Conservation (phyloP, 192 early-diverging fungal genomes). For the Coemansia sp. region DNA sequence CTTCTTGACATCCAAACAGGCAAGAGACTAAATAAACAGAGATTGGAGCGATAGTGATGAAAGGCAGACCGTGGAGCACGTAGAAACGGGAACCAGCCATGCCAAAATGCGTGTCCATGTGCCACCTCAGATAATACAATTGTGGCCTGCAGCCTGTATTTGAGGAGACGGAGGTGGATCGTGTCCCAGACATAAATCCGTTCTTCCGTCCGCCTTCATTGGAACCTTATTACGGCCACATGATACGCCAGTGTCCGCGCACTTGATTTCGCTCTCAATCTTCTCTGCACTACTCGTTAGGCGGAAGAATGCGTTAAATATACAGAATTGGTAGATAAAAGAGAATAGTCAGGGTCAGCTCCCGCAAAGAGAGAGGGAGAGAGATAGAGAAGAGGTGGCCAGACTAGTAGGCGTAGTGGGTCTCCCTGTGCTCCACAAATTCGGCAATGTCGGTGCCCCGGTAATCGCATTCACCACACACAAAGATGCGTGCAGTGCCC, state of each 20-base stretch:
- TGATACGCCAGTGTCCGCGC: neutral
- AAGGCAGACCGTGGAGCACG: no score
- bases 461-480: conserved; percentile 41
- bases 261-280: neutral
- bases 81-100: no score
- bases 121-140: no score
- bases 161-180: neutral
- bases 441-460: conserved; percentile 26
- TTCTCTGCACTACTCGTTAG: neutral
- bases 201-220: neutral
- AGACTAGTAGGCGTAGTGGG: conserved; percentile 11
- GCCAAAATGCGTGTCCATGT: no score
- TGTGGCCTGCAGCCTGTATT: neutral
- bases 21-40: neutral
- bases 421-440: conserved; percentile 37
- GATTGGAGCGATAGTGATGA: no score
- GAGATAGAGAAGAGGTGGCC: neutral
- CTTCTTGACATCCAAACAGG: neutral
- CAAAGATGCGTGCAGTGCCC: conserved; percentile 14
- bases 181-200: neutral
- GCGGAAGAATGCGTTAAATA: conserved; percentile 5
- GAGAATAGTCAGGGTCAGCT: neutral
- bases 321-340: neutral
- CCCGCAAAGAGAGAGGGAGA: neutral
- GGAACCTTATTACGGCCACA: neutral